Conservation (phyloP, 1,284 basidiomycete genomes). For the Thecaphora thlaspeos region DNA sequence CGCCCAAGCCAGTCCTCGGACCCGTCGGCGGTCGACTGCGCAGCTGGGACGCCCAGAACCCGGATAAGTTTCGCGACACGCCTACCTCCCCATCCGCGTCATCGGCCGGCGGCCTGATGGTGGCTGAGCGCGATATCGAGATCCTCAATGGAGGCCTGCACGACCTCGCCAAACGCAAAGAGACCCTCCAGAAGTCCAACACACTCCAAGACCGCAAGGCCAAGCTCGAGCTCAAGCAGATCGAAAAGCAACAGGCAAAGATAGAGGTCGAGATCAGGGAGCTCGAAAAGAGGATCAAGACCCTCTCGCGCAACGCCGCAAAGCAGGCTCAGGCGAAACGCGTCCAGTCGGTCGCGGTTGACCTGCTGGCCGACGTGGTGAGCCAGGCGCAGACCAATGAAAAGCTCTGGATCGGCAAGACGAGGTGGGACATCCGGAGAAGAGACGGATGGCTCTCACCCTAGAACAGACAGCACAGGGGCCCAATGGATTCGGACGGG, state of each 20-base stretch:
- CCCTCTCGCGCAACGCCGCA: neutral
- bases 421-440: conserved; percentile 14
- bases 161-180: no score
- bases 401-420: conserved; percentile 17
- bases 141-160: no score
- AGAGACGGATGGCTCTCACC: conserved; percentile 18
- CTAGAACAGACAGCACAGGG: neutral
- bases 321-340: conserved; percentile 3
- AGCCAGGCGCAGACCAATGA: conserved; percentile 20
- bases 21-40: conserved; percentile 8
- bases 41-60: conserved; percentile 35
- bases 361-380: conserved; percentile 16
- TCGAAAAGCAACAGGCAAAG: conserved; percentile 10
- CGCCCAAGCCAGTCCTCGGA: conserved; percentile 26
- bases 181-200: no score
- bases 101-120: no score
- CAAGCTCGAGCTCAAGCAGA: neutral
- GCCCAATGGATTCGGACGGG: no score
- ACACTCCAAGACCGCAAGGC: no score
- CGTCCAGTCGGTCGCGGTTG: conserved; percentile 10
- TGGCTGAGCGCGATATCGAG: no score
- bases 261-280: conserved; percentile 12
- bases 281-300: conserved; percentile 18
- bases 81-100: no score
- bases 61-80: conserved; percentile 6